Evolutionary conservation across 2,329 filamentous ascomycete genomes (phyloP), one percentile per base, ranked within the genome.

Genomic region (Colletotrichum simmondsii): DNA sequence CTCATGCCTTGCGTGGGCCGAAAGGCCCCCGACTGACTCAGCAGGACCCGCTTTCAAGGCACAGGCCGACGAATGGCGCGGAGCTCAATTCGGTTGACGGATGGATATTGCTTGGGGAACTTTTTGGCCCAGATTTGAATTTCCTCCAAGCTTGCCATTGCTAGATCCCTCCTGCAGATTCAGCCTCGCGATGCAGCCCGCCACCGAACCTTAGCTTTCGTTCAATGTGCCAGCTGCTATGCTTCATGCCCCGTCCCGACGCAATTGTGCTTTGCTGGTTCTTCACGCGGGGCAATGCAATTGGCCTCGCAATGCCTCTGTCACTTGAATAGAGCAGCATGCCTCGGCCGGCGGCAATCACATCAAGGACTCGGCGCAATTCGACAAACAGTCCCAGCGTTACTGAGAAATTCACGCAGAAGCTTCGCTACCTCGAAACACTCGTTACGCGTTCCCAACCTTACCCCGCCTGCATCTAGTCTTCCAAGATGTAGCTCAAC

Each of bases 281-380:
- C 35, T 65, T 46, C 54, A 63, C 57, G 64, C 65, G 71, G 68
- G 75, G 73, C 74, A 68, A 75, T 74, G 72, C 71, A 67, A 73
- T 71, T 73, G 72, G 76, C 74, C 63, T 71, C 46, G 63, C 69
- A 72, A 75, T 74, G 70, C 65, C 68, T 75, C 46, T 72, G 75
- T 60, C 59, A 75, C 72, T 76, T 73, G 72, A 76, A 73, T 76
- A 76, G 75, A 76, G 75, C 75, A 76, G 75, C 74, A 74, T 73
- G 72, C 68, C 60, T 68, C n/a, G 37, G 57, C 62, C 60, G 53
- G 24, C 65, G 69, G 59, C 72, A 58, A 35, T 52, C 49, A 60
- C 24, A 58, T 65, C 72, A 70, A 53, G 65, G 32, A 59, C 69
- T 69, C 35, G 52, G 59, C 28, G 60, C 54, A 37, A 37, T 61